A percentile compares a stretch with the other conserved stretches of the same genome.
Evolutionary conservation across 495 filamentous ascomycete genomes (phyloP).

Genomic region (Acidomyces sp.): DNA sequence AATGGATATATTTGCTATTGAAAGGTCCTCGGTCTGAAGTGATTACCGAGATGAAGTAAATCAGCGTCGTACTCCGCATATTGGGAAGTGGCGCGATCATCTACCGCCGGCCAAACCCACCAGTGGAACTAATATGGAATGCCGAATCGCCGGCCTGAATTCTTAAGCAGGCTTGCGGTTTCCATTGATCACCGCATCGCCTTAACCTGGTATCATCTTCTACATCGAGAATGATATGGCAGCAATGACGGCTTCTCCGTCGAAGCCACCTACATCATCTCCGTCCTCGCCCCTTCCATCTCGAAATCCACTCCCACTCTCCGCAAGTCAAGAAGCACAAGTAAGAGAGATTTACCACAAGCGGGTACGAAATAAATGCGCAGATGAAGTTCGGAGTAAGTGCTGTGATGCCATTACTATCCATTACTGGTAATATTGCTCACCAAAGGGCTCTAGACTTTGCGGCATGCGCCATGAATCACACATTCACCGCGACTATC

Average conservation of each 20-base stretch:
- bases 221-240: no score
- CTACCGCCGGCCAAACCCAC: no score
- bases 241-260: background rate
- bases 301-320: conserved; percentile 76
- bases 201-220: no score
- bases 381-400: conserved; percentile 73
- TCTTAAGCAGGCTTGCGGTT: no score
- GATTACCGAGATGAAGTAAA: no score
- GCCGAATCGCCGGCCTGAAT: no score
- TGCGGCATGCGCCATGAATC: conserved; percentile 72
- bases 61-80: no score
- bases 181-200: no score
- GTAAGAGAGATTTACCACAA: conserved; percentile 84
- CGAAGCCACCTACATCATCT: background rate
- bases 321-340: conserved; percentile 78
- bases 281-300: conserved; percentile 9
- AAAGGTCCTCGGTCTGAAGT: no score
- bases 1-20: no score
- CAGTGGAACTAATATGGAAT: no score
- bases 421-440: conserved; percentile 1
- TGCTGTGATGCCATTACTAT: conserved; percentile 7
- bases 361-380: conserved; percentile 65
- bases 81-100: no score
- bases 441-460: conserved; percentile 45
- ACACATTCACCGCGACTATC: conserved; percentile 76